Evolutionary conservation across 108 stramenopile species (phyloP).

Genomic region (Bacterosira constricta): DNA sequence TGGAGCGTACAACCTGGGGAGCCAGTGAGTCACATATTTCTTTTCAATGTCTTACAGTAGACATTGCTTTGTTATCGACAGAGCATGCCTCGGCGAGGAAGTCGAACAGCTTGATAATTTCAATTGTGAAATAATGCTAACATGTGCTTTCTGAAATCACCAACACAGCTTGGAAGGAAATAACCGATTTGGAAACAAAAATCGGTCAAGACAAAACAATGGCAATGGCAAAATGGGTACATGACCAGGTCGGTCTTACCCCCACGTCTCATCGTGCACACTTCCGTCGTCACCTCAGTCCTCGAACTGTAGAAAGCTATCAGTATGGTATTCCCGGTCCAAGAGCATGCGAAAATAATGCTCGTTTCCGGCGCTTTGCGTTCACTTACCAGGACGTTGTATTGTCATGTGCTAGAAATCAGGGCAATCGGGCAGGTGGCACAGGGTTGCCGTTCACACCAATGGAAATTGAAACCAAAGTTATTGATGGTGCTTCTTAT

Average conservation of each 20-base stretch:
- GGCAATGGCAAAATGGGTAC: conserved; percentile 27
- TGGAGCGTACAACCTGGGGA: conserved; percentile 45
- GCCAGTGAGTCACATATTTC: conserved; percentile 3
- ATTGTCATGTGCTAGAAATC: no score
- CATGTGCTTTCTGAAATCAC: neutral
- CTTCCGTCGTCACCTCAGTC: conserved; percentile 29
- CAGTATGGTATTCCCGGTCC: conserved; percentile 34
- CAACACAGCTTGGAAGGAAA: conserved; percentile 7
- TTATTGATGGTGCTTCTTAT: no score
- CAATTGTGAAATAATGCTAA: neutral
- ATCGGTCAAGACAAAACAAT: neutral
- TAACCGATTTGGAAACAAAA: neutral
- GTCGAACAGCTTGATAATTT: no score
- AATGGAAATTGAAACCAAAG: no score
- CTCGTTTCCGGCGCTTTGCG: conserved; percentile 24
- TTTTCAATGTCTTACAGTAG: neutral
- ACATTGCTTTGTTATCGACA: no score
- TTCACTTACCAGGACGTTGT: no score
- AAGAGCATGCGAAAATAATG: conserved; percentile 24
- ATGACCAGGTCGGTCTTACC: conserved; percentile 8
- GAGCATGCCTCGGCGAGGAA: no score
- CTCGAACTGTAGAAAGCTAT: conserved; percentile 35
- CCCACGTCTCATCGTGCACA: conserved; percentile 38
- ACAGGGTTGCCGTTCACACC: no score
- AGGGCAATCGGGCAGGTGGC: no score